Evolutionary conservation across 805 yeast genomes (phyloP), one percentile per base, ranked within the genome.

Genomic region (Starmera dryadoides): DNA sequence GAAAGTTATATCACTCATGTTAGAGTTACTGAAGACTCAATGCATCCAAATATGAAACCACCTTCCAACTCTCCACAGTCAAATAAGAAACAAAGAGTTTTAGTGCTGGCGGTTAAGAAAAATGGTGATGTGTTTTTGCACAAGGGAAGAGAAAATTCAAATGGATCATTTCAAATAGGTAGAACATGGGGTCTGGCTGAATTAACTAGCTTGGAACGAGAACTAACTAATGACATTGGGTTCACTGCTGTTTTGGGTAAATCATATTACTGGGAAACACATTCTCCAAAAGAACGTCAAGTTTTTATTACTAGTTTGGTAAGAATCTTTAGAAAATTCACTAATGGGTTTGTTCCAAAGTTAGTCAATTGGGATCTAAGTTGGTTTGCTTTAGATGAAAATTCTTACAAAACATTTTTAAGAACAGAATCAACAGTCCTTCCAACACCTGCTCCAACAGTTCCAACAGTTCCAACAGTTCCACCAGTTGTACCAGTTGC

Each of bases 141-240:
- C 56, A 89, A 91, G 60, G 96, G 94, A 2, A 79, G 94, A 51
- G 87, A 77, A 56, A 82, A 83, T 49, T 66, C 74, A 9, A 84
- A 85, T 48, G 81, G 84, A 1, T 59, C 79, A 1, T 77, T 84
- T 50, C 97, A 89, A 60, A 86, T 89, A 37, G 98, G 98, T 25
- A 74, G 96, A 52, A 83, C 95, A 3, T 89, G 98, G 98, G 79
- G 77, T 45, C 63, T 91, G 50, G 84, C 75, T 43, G 94, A 86
- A 49, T 64, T 91, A 46, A 58, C 68, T 4, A 58, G 60, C 33
- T 58, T 89, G 2, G 77, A 79, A 25, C 68, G 74, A 40, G 86
- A 80, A 43, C 39, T 44, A 25, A 71, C 62, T 21, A 71, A 71
- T 11, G 71, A 68, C 2, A 71, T 75, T 36, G 87, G 89, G 2